Evolutionary conservation across 2,329 filamentous ascomycete species (phyloP), one percentile per base, ranked within the genome.

Genomic region (Byssoonygena ceratinophila): DNA sequence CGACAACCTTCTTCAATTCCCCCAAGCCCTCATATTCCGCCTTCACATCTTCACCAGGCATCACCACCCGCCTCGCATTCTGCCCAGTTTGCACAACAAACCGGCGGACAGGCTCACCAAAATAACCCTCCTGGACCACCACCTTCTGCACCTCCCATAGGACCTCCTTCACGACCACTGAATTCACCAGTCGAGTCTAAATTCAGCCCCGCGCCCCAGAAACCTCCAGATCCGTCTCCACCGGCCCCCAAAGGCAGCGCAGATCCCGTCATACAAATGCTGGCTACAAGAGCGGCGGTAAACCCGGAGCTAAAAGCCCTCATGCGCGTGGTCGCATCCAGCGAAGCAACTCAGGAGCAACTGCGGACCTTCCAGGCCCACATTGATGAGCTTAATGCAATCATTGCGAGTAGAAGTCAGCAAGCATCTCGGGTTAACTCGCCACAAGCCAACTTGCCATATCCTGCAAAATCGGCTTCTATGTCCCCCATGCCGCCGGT

Each of bases 261-360:
- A 8, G 74, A 76, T 54, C 74, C 74, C 7, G 74, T 76, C 32
- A 76, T 76, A 56, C 74, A 75, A 53, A 75, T 75, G 72, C 64
- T 76, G 45, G 74, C 74, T n/a, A 74, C 72, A 7, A 66, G 72
- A 55, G 74, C 74, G 22, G 73, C 73, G 3, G 68, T 71, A 8
- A 71, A 76, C 55, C 70, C 70, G 3, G 70, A 73, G 45, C 60
- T 76, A 32, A 76, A 76, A 57, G 71, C 71, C 4, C 59, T 76
- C 58, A 76, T 76, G 74, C 68, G 72, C 54, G 66, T 76, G 14
- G 74, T 76, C 23, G 74, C 74, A 2, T 72, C 71, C 4, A 75
- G 72, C 53, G 68, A 73, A 57, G 74, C 74, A 11, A 70, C 70
- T 3, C 70, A 72, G 54, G 71, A 73, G 54, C 72, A 76, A 55